Conservation (phyloP, 148 eudicot species). For the Chenopodium quinoa region DNA sequence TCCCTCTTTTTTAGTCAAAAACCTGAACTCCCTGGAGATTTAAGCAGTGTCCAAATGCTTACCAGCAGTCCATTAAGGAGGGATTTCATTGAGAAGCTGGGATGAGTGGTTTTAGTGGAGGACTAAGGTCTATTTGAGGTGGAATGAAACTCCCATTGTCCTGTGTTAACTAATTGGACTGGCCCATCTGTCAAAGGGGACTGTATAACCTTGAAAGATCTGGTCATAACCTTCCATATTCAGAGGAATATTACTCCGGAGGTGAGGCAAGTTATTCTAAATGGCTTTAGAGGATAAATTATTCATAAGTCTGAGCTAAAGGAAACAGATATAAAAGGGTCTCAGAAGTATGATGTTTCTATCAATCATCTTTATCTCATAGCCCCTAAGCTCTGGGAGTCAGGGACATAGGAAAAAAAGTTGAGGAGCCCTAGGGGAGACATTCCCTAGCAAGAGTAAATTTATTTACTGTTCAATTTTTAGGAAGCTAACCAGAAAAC, state of each 20-base stretch:
- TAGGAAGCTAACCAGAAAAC: background rate
- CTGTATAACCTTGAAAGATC: background rate
- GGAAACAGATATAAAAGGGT: background rate
- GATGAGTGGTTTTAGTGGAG: background rate
- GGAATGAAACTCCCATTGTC: background rate
- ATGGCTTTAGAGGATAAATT: background rate
- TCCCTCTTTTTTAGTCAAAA: background rate
- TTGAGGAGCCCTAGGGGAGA: background rate
- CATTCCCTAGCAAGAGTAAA: background rate
- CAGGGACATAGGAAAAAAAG: background rate
- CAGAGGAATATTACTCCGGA: background rate
- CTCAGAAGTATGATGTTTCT: background rate
- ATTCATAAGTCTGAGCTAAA: background rate
- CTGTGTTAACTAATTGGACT: background rate
- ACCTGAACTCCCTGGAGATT: background rate
- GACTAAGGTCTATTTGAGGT: background rate
- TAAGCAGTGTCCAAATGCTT: background rate
- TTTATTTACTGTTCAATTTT: background rate
- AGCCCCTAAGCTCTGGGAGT: background rate
- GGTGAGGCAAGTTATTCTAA: background rate
- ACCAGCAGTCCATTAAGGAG: conserved; percentile 5
- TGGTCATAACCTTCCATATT: background rate
- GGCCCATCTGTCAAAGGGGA: background rate
- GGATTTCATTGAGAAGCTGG: background rate
- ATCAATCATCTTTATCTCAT: background rate